A percentile compares a stretch with the other conserved stretches of the same genome.
These are phyloP conservation scores for Eutypa lata DNA, from an alignment of 2,329 filamentous ascomycete species.

Conservation along the genomic window DNA sequence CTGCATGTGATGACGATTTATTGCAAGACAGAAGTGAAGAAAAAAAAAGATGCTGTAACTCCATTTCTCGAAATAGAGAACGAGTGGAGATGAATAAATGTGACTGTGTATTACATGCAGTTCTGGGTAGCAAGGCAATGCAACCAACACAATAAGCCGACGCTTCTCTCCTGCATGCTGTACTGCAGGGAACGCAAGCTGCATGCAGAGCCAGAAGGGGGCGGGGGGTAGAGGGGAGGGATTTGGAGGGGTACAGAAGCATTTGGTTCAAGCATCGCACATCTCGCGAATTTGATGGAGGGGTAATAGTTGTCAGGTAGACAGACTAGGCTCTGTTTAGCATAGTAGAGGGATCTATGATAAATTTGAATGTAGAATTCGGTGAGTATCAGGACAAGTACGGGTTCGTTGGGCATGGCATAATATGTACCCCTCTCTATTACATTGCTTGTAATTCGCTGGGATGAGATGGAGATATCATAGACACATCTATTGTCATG, in stretches of 20 bases:
- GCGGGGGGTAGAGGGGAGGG: background rate
- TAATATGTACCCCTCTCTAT: background rate
- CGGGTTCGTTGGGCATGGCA: background rate
- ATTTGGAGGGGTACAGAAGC: background rate
- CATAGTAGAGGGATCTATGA: background rate
- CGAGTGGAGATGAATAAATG: background rate
- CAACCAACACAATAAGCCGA: background rate
- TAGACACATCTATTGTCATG: too few relatives aligned
- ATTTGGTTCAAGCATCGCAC: background rate
- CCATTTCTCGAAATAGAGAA: background rate
- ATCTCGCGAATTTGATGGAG: background rate
- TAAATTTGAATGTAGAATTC: background rate
- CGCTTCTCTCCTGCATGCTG: background rate
- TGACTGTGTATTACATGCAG: background rate
- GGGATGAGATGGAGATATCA: too few relatives aligned
- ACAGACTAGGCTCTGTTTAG: background rate
- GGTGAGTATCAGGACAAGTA: background rate
- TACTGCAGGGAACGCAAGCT: background rate
- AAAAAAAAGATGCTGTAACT: background rate
- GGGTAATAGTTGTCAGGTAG: background rate
- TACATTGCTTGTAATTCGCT: background rate
- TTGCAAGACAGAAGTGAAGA: background rate
- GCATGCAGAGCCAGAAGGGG: background rate
- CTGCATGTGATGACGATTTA: background rate
- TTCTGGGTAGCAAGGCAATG: background rate